Evolutionary conservation across 192 early-diverging fungal genomes (phyloP), one percentile per base, ranked within the genome.

Genomic region (Backusella liffmaniae): DNA sequence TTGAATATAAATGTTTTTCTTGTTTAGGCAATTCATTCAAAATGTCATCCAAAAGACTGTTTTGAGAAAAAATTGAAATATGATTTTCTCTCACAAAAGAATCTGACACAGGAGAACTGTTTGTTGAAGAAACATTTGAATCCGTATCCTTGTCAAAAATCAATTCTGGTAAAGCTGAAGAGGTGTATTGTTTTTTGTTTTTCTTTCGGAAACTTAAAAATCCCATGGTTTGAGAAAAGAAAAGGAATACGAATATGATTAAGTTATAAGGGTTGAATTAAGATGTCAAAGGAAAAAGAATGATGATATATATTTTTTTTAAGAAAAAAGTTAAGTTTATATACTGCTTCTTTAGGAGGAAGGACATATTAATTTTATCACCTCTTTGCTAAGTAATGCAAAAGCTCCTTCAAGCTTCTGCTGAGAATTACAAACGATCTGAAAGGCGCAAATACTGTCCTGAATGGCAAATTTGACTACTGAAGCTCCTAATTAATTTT

Each of bases 401-500:
- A 9, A 9, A 56, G 7, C 53, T 56, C 53, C 53, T 56, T 56
- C 53, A 21, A 21, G 5, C 3, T 9, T 56, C 21, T 56, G 21
- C 9, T 56, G 53, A 56, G 53, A 56, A 56, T 56, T 1, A 8
- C 53, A 56, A 56, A 56, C 21, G n/a, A 56, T 56, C n/a, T 21
- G n/a, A 56, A 56, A 56, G 18, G 21, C 21, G 53, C n/a, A 21
- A 56, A 56, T 56, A 8, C 53, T 9, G n/a, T 56, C n/a, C n/a
- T 56, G 21, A 8, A 56, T 56, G 53, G n/a, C 21, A 56, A 56
- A 56, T 56, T 21, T 8, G 53, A 56, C 53, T 56, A 56, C 53
- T 56, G 53, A 3, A 56, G 53, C 53, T 56, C 53, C 53, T 56
- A 26, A 56, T 56, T 56, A 56, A 56, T 56, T 56, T 56, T 56